These are phyloP conservation scores for Cytauxzoon felis DNA, from an alignment of 169 alveolate genomes.

Conservation along the genomic window DNA sequence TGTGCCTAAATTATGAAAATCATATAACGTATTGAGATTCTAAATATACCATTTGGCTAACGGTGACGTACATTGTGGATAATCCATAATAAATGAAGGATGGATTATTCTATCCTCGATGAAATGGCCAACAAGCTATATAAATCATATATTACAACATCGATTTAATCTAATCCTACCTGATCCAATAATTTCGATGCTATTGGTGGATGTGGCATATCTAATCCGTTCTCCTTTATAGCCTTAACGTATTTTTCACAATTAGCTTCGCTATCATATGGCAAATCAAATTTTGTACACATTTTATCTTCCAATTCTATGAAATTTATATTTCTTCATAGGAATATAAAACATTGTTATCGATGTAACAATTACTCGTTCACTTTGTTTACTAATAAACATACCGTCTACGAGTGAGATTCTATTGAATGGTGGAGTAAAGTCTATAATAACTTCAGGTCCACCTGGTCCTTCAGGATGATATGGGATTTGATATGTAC, in stretches of 20 bases:
- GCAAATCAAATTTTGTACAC: conserved; percentile 75
- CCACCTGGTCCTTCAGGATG: conserved; percentile 94
- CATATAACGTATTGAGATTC: neutral
- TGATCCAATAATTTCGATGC: conserved; percentile 74
- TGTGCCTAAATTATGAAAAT: conserved; percentile 71
- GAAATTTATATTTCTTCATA: neutral
- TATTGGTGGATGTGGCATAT: conserved; percentile 75
- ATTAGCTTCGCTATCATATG: conserved; percentile 74
- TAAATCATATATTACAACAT: neutral
- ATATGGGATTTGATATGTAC: conserved; percentile 88
- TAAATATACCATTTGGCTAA: conserved; percentile 93
- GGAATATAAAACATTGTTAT: too few relatives aligned
- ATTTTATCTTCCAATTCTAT: conserved; percentile 78
- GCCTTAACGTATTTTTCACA: conserved; percentile 63
- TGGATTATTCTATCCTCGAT: conserved; percentile 90
- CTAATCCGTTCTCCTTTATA: conserved; percentile 64
- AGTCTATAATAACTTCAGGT: conserved; percentile 89
- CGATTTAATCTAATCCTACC: conserved; percentile 81
- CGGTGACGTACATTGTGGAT: conserved; percentile 99
- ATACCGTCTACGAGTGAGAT: conserved; percentile 82
- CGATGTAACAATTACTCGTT: neutral
- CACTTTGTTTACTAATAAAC: neutral
- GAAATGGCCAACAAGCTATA: conserved; percentile 88
- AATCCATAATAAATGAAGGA: conserved; percentile 96
- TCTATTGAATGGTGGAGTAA: conserved; percentile 96